Evolutionary conservation across 805 yeast species (phyloP).

Genomic region (Candida wancherniae): DNA sequence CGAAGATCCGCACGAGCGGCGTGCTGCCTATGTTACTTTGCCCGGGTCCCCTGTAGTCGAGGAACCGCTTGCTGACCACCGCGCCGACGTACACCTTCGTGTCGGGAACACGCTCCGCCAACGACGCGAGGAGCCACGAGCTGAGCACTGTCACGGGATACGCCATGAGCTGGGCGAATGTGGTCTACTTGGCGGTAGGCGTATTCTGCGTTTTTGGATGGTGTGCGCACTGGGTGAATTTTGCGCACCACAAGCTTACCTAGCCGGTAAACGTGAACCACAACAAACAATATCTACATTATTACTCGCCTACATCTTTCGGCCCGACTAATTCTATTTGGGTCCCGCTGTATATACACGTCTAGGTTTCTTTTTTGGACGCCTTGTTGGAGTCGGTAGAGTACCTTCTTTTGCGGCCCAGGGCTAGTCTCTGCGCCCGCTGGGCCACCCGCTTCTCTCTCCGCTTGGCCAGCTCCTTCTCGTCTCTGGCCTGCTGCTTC

Average conservation of each 20-base stretch:
- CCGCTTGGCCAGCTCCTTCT: slow-evolving; percentile 23
- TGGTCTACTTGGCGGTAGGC: no score
- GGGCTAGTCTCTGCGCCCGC: slow-evolving; percentile 25
- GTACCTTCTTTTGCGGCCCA: slow-evolving; percentile 8
- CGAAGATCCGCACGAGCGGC: slow-evolving; percentile 27
- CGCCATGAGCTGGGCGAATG: no score
- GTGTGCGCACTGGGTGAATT: no score
- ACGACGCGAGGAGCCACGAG: slow-evolving; percentile 12
- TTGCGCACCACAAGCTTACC: no score
- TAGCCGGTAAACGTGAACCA: no score
- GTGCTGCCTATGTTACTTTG: slow-evolving; percentile 11
- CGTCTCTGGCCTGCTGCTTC: slow-evolving; percentile 19
- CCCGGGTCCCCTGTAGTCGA: slow-evolving; percentile 6
- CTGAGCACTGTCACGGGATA: slow-evolving; percentile 14
- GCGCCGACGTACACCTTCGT: slow-evolving; percentile 4
- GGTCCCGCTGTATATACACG: no score
- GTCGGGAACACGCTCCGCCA: slow-evolving; percentile 4
- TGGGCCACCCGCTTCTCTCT: slow-evolving; percentile 34
- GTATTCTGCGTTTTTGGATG: no score
- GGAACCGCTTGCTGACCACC: slow-evolving; percentile 15
- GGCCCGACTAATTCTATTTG: no score
- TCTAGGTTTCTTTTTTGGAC: no score
- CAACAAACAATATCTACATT: no score
- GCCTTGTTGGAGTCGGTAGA: no score
- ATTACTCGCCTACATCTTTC: no score